These are phyloP conservation scores for Artemisia annua DNA, from an alignment of 129 eudicot genomes.

Conservation along the genomic window DNA sequence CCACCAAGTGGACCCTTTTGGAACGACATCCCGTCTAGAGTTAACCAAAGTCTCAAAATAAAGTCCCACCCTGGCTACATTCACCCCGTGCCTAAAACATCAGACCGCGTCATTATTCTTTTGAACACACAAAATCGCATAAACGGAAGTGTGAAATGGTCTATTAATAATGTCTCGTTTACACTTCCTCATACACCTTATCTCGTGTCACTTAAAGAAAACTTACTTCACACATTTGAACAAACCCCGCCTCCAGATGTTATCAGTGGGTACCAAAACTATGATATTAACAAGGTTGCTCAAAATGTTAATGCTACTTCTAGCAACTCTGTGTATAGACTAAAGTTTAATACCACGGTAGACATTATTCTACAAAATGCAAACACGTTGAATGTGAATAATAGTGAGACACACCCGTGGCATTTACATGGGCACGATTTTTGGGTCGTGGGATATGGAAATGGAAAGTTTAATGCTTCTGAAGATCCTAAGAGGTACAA, in stretches of 20 bases:
- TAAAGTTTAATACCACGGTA: slow-evolving; percentile 59
- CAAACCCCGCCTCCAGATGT: slow-evolving; percentile 64
- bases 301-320: slow-evolving; percentile 48
- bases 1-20: slow-evolving; percentile 75
- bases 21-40: slow-evolving; percentile 44
- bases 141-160: slow-evolving; percentile 58
- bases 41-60: slow-evolving; percentile 56
- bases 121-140: slow-evolving; percentile 75
- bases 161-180: slow-evolving; percentile 73
- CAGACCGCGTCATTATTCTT: slow-evolving; percentile 62
- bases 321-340: slow-evolving; percentile 53
- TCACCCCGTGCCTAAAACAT: slow-evolving; percentile 52
- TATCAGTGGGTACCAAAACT: slow-evolving; percentile 31
- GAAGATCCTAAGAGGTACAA: slow-evolving; percentile 60
- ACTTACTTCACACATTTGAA: slow-evolving; percentile 44
- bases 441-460: slow-evolving; percentile 92
- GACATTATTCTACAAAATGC: slow-evolving; percentile 85
- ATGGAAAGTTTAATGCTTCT: slow-evolving; percentile 57
- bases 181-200: slow-evolving; percentile 75
- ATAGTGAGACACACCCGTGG: slow-evolving; percentile 94
- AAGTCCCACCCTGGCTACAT: slow-evolving; percentile 51
- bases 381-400: slow-evolving; percentile 36
- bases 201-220: slow-evolving; percentile 56
- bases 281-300: slow-evolving; percentile 45
- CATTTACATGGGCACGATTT: slow-evolving; percentile 93